These are phyloP conservation scores for Paragyromitra xinjiangensis DNA, from an alignment of 495 filamentous ascomycete genomes.

Conservation along the genomic window DNA sequence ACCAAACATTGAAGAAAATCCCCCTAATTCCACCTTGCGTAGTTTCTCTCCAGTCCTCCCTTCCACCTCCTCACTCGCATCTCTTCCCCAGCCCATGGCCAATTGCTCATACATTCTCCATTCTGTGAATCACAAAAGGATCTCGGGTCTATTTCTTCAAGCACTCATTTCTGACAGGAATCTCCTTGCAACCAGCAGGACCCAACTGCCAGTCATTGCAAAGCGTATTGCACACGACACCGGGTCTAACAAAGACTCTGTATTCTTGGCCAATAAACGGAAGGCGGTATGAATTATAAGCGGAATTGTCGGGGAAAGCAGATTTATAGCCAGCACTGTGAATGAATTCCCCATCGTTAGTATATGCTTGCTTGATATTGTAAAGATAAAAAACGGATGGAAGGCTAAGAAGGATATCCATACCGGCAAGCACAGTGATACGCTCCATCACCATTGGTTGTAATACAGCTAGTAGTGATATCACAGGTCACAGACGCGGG, in stretches of 20 bases:
- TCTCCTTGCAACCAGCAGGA: constrained; percentile 54
- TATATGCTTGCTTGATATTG: background rate
- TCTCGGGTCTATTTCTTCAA: background rate
- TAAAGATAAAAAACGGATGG: background rate
- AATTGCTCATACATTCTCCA: background rate
- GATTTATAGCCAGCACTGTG: constrained; percentile 46
- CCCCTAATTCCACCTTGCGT: background rate
- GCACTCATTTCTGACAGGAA: constrained; percentile 46
- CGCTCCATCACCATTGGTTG: constrained; percentile 9
- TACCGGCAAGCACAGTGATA: constrained; percentile 52
- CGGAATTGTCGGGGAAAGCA: background rate
- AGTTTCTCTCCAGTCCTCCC: background rate
- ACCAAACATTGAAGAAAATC: background rate
- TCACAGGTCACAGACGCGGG: constrained; percentile 32
- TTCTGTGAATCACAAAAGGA: background rate
- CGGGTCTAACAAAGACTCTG: constrained; percentile 59
- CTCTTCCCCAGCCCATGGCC: background rate
- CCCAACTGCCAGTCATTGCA: constrained; percentile 57
- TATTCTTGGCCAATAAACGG: constrained; percentile 53
- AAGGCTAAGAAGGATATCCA: background rate
- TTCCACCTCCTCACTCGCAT: background rate
- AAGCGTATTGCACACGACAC: constrained; percentile 56
- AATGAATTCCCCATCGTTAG: background rate
- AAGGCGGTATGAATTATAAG: constrained; percentile 48
- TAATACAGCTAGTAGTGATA: constrained; percentile 52